phyloP scores from a whole-genome alignment of 2,329 filamentous ascomycete genomes.

The Endothia cerciana region DNA sequence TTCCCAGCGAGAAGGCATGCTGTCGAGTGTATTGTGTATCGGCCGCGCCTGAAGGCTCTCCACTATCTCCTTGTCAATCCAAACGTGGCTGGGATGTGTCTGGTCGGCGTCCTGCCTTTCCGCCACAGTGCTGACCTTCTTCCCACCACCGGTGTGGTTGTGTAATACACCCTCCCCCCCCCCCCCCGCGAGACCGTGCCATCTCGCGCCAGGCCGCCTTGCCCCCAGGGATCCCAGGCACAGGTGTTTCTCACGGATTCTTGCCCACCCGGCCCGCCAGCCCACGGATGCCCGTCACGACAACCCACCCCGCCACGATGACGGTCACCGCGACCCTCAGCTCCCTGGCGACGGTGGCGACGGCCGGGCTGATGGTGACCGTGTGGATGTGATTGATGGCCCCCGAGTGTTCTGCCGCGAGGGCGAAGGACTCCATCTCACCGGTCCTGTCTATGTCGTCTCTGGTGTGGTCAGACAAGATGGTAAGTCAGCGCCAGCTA shows the following conservation, averaged over 20 bases:
- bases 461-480: background rate
- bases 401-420: slow-evolving; percentile 41
- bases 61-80: too few species aligned
- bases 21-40: background rate
- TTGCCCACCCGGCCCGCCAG: slow-evolving; percentile 17
- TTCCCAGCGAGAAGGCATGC: background rate
- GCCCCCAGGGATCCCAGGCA: background rate
- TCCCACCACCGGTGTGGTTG: too few species aligned
- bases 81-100: too few species aligned
- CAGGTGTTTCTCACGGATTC: background rate
- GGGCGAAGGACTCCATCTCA: slow-evolving; percentile 41
- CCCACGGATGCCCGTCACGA: slow-evolving; percentile 36
- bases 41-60: background rate
- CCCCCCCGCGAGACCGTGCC: too few species aligned
- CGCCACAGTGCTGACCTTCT: background rate
- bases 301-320: slow-evolving; percentile 35
- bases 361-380: slow-evolving; percentile 37
- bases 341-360: slow-evolving; percentile 36
- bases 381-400: slow-evolving; percentile 41
- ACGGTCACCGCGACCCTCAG: slow-evolving; percentile 24
- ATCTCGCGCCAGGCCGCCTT: too few species aligned
- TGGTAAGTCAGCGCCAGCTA: background rate
- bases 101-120: too few species aligned
- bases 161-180: too few species aligned
- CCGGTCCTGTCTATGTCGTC: background rate